Percentiles rank a stretch among this genome's conserved stretches.
These are phyloP conservation scores for Chlorella sp. DNA, from an alignment of 139 green algal species.

Conservation along the genomic window DNA sequence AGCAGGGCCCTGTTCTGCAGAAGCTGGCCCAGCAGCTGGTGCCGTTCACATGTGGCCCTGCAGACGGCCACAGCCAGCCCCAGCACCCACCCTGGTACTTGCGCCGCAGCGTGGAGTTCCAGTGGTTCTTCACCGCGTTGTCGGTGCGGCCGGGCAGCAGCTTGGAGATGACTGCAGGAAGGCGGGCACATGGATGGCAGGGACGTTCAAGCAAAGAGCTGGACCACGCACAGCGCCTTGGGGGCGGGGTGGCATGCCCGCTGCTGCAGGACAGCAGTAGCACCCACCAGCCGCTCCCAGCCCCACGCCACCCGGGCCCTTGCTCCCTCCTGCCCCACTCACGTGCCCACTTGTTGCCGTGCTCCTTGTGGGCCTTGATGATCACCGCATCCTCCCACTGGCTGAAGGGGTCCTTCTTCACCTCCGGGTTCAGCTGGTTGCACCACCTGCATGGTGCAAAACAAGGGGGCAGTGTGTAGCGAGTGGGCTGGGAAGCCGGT, in stretches of 20 bases:
- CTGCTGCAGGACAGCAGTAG: too few species aligned
- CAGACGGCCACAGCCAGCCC: not conserved
- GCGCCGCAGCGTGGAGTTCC: constrained; percentile 80
- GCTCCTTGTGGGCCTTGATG: constrained; percentile 67
- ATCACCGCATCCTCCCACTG: constrained; percentile 82
- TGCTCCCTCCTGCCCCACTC: not conserved
- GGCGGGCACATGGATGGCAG: too few species aligned
- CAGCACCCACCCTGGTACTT: constrained; percentile 48
- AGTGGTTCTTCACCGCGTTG: constrained; percentile 88
- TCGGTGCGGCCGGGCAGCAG: constrained; percentile 83
- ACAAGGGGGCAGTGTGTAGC: too few species aligned
- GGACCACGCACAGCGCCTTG: too few species aligned
- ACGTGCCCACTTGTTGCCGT: constrained; percentile 81
- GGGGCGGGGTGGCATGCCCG: too few species aligned
- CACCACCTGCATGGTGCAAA: constrained; percentile 66
- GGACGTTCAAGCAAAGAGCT: too few species aligned
- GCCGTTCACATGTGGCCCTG: not conserved
- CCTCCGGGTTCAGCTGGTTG: constrained; percentile 85
- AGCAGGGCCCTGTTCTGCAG: not conserved
- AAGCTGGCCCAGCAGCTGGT: not conserved
- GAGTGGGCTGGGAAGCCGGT: too few species aligned
- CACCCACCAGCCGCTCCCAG: too few species aligned
- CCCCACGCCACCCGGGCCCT: not conserved
- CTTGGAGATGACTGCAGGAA: constrained; percentile 74
- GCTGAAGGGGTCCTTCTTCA: constrained; percentile 82